Base-by-base conservation (phyloP, 768 basidiomycete genomes). In the Boletus eberwhitei region DNA sequence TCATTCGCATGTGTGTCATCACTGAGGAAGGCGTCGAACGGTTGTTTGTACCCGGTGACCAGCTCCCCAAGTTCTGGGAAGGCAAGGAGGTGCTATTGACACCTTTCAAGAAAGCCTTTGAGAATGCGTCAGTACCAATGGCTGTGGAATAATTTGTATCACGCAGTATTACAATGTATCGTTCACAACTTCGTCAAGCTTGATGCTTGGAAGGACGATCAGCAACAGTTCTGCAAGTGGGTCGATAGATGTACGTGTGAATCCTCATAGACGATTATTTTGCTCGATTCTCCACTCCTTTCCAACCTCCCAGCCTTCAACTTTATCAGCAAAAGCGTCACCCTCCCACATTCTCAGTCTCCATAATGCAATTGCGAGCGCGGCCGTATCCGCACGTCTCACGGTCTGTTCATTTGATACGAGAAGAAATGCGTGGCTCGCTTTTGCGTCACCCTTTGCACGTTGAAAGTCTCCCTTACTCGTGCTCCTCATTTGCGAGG, bases 1-100 rank as follows among this genome's bases (percentile, higher is more conserved):
- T 91, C 44, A 93, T 99, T 62, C 89, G 97, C 42, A 92, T 98
- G 91, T 92, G 90, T 64, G 90, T 99, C 32, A 98, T 98, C 71
- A 95, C 91, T 8, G 86, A 95, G 71, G 91, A 87, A 48, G 85
- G 84, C 19, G 95, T 97, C 16, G 93, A 98, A 76, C 78, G 96
- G 57, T 67, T 94, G 59, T 99, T 99, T 67, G 81, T 98, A 2
- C 92, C 95, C 11, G 96, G 95, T 2, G 80, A 96, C 70, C 77
- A 93, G 64, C 80, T 98, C 44, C 94, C 93, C 40, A 84, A 74
- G 64, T 94, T 94, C 77, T 94, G 92, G 92, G 85, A 91, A 68
- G 91, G 91, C 43, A 82, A 77, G 48, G 89, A 91, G 57, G 83
- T 93, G 5, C 71, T 90, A 2, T 76, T 79, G 6, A 66, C 65